Evolutionary conservation across 371 early-diverging fungal species (phyloP), one percentile per base, ranked within the genome.

Genomic region (Phascolomyces articulosus): DNA sequence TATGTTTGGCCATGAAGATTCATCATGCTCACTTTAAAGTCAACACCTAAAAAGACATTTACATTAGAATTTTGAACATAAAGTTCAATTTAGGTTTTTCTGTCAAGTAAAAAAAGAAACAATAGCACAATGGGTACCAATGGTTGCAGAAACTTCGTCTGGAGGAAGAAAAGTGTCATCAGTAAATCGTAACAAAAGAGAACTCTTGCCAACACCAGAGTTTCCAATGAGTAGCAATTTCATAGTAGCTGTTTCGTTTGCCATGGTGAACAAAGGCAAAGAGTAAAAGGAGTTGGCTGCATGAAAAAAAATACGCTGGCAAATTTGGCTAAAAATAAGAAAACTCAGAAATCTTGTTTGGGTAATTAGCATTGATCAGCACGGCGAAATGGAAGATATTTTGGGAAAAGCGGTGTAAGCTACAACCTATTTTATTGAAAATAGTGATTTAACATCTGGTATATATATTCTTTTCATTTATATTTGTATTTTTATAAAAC

Each of bases 191-290:
- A 96, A 84, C 40, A 99, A 87, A 38, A 99, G 75, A 29, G 95
- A 95, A 40, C 97, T 97, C 79, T 99, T 99, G 55, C 99, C 99
- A 11, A 98, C 98, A 54, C 96, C 97, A 40, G 95, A 95, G 83
- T 99, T 98, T 58, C 99, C 99, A 74, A 99, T 97, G 41, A 99
- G 87, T 29, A 99, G 86, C 48, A 99, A 84, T 72, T 99, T 99
- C 75, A 99, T 93, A 4, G 97, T 96, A 24, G 92, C 74, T 24
- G 63, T 28, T 27, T 63, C 66, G 51, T 64, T 48, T 28, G 66
- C 29, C 64, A 64, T 66, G 51, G 26, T 26, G 34, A 34, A 29
- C 48, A 34, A 49, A 47, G 20, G 56, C 38, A 38, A 38, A 13
- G 38, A 38, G 38, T 6, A 9, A 44, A 44, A 44, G 44, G 15